A percentile compares a stretch with the other conserved stretches of the same genome.
Evolutionary conservation across 495 filamentous ascomycete species (phyloP).

Genomic region (Gamarada debralockiae): DNA sequence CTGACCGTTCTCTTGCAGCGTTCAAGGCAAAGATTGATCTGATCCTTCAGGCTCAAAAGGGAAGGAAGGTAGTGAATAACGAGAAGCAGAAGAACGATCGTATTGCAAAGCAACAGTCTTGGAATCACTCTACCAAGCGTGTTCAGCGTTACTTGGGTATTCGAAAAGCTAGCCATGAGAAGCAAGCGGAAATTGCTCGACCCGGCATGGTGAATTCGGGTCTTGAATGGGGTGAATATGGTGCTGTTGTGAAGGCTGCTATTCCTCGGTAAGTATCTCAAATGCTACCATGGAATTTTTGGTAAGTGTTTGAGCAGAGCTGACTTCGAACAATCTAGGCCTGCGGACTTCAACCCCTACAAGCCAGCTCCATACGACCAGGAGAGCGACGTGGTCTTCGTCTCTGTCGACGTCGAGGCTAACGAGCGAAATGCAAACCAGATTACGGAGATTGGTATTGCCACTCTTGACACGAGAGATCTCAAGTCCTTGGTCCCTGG

Average conservation of each 20-base stretch:
- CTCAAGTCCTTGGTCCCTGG: constrained; percentile 53
- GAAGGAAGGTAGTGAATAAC: constrained; percentile 40
- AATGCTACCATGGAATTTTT: too few species aligned
- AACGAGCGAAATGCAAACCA: constrained; percentile 59
- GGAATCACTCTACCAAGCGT: constrained; percentile 50
- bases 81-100: constrained; percentile 45
- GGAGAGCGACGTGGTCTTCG: constrained; percentile 56
- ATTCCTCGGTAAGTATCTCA: neutral
- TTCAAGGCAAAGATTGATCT: constrained; percentile 46
- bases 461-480: constrained; percentile 71
- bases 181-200: neutral
- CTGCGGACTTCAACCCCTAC: constrained; percentile 9
- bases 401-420: constrained; percentile 78
- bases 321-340: too few species aligned
- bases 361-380: constrained; percentile 37
- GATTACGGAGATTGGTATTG: constrained; percentile 84
- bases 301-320: too few species aligned
- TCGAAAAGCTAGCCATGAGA: constrained; percentile 26
- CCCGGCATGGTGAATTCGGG: neutral
- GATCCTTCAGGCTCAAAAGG: constrained; percentile 36
- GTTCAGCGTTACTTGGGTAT: constrained; percentile 68
- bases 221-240: constrained; percentile 4
- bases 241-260: constrained; percentile 5
- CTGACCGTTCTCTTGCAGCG: constrained; percentile 32
- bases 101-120: constrained; percentile 39